Percentiles rank a stretch among this genome's conserved stretches.
These are phyloP conservation scores for Escovopsis weberi DNA, from an alignment of 2,329 filamentous ascomycete genomes.

Conservation along the genomic window DNA sequence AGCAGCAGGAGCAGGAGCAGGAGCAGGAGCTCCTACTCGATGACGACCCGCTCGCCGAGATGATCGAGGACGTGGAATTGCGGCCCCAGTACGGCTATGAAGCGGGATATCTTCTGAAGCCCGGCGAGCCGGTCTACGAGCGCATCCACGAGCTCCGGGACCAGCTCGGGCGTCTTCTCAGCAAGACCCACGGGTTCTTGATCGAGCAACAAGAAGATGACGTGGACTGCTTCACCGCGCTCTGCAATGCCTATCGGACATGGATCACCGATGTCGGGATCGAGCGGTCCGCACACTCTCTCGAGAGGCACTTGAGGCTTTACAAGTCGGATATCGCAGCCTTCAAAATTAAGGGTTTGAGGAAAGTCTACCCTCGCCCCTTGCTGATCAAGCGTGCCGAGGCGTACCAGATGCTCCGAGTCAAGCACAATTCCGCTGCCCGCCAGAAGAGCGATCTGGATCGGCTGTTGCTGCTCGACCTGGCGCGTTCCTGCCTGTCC, in stretches of 20 bases:
- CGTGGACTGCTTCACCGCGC: conserved; percentile 81
- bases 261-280: conserved; percentile 98
- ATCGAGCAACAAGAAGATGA: conserved; percentile 81
- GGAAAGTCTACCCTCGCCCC: conserved; percentile 85
- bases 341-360: conserved; percentile 85
- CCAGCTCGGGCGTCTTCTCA: conserved; percentile 64
- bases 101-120: conserved; percentile 65
- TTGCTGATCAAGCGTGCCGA: conserved; percentile 86
- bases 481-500: conserved; percentile 81
- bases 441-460: conserved; percentile 84
- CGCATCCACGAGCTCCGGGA: conserved; percentile 71
- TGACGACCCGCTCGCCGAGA: conserved; percentile 43
- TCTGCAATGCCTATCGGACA: conserved; percentile 84
- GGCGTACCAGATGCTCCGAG: conserved; percentile 85
- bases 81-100: conserved; percentile 80
- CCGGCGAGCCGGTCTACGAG: conserved; percentile 43
- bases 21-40: conserved; percentile 20
- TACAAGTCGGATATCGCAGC: conserved; percentile 77
- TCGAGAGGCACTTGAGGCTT: conserved; percentile 74
- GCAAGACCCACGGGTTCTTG: conserved; percentile 73
- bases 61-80: conserved; percentile 65
- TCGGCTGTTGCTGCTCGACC: conserved; percentile 67
- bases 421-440: conserved; percentile 83
- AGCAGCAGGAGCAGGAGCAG: conserved; percentile 2
- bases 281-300: conserved; percentile 82